Conservation (phyloP, 1,284 basidiomycete species). For the Irpex lacteus region DNA sequence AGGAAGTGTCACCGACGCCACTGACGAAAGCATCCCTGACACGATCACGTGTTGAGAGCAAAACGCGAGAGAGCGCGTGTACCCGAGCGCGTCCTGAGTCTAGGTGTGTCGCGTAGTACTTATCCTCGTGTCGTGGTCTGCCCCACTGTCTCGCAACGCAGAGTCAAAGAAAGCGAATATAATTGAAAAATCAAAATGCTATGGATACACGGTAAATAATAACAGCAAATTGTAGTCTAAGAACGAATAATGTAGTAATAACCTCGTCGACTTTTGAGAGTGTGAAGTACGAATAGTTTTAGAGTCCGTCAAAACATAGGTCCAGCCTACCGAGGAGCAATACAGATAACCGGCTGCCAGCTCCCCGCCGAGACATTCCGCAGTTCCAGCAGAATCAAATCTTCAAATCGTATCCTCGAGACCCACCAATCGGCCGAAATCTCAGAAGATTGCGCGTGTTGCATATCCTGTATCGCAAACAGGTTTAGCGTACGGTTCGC, state of each 20-base stretch:
- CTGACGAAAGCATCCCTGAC: neutral
- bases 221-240: too few species aligned
- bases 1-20: neutral
- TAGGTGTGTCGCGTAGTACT: too few species aligned
- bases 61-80: too few species aligned
- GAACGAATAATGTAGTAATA: too few species aligned
- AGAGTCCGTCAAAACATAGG: neutral
- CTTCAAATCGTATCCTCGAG: neutral
- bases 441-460: conserved; percentile 1
- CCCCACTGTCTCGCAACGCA: too few species aligned
- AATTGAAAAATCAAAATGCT: too few species aligned
- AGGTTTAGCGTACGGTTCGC: too few species aligned
- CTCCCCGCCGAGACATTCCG: conserved; percentile 8
- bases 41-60: neutral
- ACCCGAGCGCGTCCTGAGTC: too few species aligned
- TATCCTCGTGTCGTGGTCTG: too few species aligned
- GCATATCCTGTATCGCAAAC: neutral
- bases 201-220: too few species aligned
- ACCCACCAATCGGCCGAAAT: conserved; percentile 7
- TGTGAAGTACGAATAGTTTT: neutral
- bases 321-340: neutral
- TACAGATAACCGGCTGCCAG: conserved; percentile 10
- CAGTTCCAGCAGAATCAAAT: conserved; percentile 4
- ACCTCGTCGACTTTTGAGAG: too few species aligned
- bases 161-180: too few species aligned